Base-by-base conservation (phyloP, 148 eudicot genomes). In the Gaultheria prostrata region DNA sequence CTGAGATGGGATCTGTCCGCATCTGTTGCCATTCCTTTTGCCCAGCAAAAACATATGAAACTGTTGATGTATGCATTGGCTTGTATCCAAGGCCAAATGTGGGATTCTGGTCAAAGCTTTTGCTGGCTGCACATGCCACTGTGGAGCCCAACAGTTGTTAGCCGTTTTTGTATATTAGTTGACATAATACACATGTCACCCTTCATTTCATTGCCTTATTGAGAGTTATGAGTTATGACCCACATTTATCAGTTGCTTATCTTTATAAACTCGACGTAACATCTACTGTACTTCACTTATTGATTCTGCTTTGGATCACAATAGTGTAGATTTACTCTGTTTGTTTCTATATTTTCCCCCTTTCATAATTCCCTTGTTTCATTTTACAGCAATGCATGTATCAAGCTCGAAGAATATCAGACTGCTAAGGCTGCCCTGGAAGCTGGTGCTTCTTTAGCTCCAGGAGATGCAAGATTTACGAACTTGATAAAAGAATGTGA, bases 401-500 rank as follows among this genome's bases (percentile, higher is more conserved):
- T 97, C 82, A 93, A 94, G 91, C 98, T 97, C 79, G 98, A 95
- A 89, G 98, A 95, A 75, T 97, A 93, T 77, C 91, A 95, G 86
- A 93, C 98, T 83, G 98, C 98, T 5, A 97, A 93, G 91, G 80
- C 87, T 70, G 96, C 99, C 46, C 88, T 95, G 70, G 94, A 92
- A 87, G 84, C 87, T 30, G 99, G 99, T 82, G 91, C 94, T 70
- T 86, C 90, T 80, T 86, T 97, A 80, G 94, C 98, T 61, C 92
- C 93, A 15, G 90, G 77, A 77, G 94, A 97, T 72, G 83, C 94
- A 32, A 91, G 99, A 89, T 97, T 97, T 84, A 81, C 86, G 26
- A 92, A 91, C 33, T 86, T 90, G 84, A 91, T 97, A 83, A 91
- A 93, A 84, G 95, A 97, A 85, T 97, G 99, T 89, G 93, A 93